Conservation (phyloP, 2,329 filamentous ascomycete species). For the Cordyceps sp. region DNA sequence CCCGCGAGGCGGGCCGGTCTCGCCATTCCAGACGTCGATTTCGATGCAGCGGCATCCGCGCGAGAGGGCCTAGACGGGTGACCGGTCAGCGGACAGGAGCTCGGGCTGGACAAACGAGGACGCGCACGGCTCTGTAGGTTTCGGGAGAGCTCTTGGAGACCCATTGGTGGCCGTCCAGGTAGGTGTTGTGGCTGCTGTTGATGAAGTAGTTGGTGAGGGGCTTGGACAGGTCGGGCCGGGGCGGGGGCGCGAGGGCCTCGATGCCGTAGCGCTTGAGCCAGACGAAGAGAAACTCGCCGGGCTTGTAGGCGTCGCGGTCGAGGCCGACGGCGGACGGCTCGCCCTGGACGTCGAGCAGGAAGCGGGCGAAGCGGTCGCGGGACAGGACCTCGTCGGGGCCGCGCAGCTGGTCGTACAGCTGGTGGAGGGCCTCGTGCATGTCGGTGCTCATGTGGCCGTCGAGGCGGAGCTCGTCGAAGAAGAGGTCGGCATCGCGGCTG, state of each 20-base stretch:
- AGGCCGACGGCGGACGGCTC: conserved; percentile 17
- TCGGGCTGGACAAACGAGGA: background rate
- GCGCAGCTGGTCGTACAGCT: conserved; percentile 29
- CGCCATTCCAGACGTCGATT: conserved; percentile 86
- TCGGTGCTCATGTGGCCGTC: conserved; percentile 31
- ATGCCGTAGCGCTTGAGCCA: conserved; percentile 27
- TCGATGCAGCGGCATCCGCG: conserved; percentile 80
- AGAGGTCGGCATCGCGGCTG: conserved; percentile 6
- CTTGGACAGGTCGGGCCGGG: conserved; percentile 40
- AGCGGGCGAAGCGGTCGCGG: conserved; percentile 24
- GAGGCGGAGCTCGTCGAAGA: too few relatives aligned
- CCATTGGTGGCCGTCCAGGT: conserved; percentile 74
- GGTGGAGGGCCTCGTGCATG: conserved; percentile 29
- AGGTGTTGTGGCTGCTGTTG: conserved; percentile 90
- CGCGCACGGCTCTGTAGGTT: conserved; percentile 56
- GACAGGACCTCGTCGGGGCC: conserved; percentile 14
- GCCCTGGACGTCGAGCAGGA: conserved; percentile 33
- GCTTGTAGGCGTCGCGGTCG: conserved; percentile 23
- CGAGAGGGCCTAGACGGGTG: conserved; percentile 42
- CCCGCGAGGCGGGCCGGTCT: conserved; percentile 19
- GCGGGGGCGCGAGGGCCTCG: conserved; percentile 25
- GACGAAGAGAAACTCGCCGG: conserved; percentile 32
- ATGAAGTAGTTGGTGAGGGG: conserved; percentile 85
- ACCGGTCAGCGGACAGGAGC: background rate
- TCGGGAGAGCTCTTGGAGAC: conserved; percentile 61